Percentiles rank a stretch among this genome's conserved stretches.
These are phyloP conservation scores for Aspergillus calidoustus DNA, from an alignment of 2,329 filamentous ascomycete species.

Conservation along the genomic window DNA sequence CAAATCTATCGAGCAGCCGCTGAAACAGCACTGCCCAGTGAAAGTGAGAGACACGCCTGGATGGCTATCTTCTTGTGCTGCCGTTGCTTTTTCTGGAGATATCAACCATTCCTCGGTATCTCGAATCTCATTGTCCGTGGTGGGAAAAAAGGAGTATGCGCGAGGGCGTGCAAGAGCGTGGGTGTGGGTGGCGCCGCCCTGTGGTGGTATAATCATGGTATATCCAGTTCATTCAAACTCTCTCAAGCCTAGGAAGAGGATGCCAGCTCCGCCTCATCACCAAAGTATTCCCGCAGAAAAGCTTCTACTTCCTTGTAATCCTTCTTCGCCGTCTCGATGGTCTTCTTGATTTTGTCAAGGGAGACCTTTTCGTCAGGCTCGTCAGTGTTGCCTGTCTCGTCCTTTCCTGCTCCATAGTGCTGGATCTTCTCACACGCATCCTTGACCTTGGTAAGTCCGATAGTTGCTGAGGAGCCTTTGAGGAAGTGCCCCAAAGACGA, in stretches of 20 bases:
- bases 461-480: constrained; percentile 93
- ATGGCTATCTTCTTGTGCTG: constrained; percentile 2
- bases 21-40: neutral
- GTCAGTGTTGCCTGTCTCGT: constrained; percentile 71
- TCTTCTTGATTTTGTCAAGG: constrained; percentile 71
- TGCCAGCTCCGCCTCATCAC: constrained; percentile 40
- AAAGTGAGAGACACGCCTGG: neutral
- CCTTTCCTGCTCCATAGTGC: constrained; percentile 82
- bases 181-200: constrained; percentile 20
- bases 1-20: constrained; percentile 18
- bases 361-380: constrained; percentile 71
- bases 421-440: constrained; percentile 97
- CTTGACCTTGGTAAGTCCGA: constrained; percentile 87
- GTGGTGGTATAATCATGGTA: constrained; percentile 25
- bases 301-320: constrained; percentile 77
- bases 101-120: neutral
- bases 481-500: constrained; percentile 91
- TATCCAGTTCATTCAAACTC: constrained; percentile 23
- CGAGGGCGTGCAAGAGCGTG: constrained; percentile 1
- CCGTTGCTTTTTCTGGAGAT: constrained; percentile 1
- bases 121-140: constrained; percentile 14
- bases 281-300: constrained; percentile 73
- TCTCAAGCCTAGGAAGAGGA: constrained; percentile 8
- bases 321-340: constrained; percentile 71
- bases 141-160: constrained; percentile 8